A percentile compares a stretch with the other conserved stretches of the same genome.
Evolutionary conservation across 352 stramenopile genomes (phyloP).

Genomic region (Globisporangium paddicum): DNA sequence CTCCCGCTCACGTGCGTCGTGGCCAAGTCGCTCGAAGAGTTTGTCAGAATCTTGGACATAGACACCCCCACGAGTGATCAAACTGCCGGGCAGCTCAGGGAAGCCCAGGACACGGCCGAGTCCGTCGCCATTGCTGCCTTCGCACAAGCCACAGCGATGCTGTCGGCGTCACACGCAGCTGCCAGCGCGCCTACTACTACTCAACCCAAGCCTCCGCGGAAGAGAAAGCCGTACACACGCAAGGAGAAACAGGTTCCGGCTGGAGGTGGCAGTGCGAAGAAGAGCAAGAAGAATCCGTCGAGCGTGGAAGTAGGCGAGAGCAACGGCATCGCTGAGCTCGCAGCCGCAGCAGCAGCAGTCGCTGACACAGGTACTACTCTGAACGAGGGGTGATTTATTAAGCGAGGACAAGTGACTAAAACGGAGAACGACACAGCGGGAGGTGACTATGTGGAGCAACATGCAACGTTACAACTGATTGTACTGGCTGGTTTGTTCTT

Average conservation of each 20-base stretch:
- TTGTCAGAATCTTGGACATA: slow-evolving; percentile 23
- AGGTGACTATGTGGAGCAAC: neutral
- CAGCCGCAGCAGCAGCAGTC: neutral
- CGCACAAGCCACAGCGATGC: slow-evolving; percentile 21
- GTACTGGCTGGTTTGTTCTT: neutral
- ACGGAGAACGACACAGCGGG: neutral
- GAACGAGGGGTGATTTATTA: slow-evolving; percentile 8
- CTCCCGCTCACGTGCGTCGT: slow-evolving; percentile 64
- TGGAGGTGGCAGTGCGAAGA: slow-evolving; percentile 33
- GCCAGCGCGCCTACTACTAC: neutral
- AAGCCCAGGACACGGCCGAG: slow-evolving; percentile 24
- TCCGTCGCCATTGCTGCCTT: slow-evolving; percentile 24
- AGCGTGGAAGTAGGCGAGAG: slow-evolving; percentile 6
- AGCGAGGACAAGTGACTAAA: neutral
- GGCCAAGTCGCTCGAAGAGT: slow-evolving; percentile 31
- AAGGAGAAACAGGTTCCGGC: slow-evolving; percentile 43
- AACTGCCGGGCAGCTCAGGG: slow-evolving; percentile 25
- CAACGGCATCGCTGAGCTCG: neutral
- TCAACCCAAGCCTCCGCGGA: slow-evolving; percentile 37
- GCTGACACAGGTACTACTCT: neutral
- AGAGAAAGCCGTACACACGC: slow-evolving; percentile 63
- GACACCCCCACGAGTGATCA: slow-evolving; percentile 8
- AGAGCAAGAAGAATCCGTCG: slow-evolving; percentile 30
- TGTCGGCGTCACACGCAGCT: slow-evolving; percentile 3
- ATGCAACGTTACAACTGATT: neutral